Conservation (phyloP, 352 stramenopile genomes). For the Aphanomyces cochlioides region DNA sequence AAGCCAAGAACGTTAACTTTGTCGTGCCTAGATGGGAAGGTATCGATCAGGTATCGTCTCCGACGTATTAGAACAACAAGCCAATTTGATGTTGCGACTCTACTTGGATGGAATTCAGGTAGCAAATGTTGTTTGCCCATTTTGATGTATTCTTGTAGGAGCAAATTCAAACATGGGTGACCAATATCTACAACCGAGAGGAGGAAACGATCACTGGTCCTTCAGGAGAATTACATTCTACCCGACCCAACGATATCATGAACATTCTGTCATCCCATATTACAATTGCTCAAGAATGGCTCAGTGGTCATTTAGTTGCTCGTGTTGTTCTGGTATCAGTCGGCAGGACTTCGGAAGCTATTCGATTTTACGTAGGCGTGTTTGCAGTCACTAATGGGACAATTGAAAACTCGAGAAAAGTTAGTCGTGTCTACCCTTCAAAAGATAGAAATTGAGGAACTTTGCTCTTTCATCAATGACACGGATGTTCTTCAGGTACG, state of each 20-base stretch:
- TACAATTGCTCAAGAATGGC: slow-evolving; percentile 77
- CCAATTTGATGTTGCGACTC: slow-evolving; percentile 65
- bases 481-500: slow-evolving; percentile 69
- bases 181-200: slow-evolving; percentile 80
- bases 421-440: slow-evolving; percentile 44
- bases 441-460: slow-evolving; percentile 56
- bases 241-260: slow-evolving; percentile 79
- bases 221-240: slow-evolving; percentile 65
- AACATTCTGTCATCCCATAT: slow-evolving; percentile 86
- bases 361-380: slow-evolving; percentile 36
- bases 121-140: neutral
- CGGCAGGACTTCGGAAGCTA: neutral
- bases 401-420: slow-evolving; percentile 70
- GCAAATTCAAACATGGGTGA: slow-evolving; percentile 80
- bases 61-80: slow-evolving; percentile 57
- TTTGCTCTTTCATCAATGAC: slow-evolving; percentile 87
- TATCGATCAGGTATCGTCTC: slow-evolving; percentile 72
- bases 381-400: slow-evolving; percentile 63
- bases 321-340: slow-evolving; percentile 49
- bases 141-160: slow-evolving; percentile 19
- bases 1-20: neutral
- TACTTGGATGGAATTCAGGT: slow-evolving; percentile 71
- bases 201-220: slow-evolving; percentile 61
- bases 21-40: slow-evolving; percentile 50
- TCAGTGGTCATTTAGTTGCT: slow-evolving; percentile 59